Base-by-base conservation (phyloP, 2,329 filamentous ascomycete species). In the Biscogniauxia marginata region DNA sequence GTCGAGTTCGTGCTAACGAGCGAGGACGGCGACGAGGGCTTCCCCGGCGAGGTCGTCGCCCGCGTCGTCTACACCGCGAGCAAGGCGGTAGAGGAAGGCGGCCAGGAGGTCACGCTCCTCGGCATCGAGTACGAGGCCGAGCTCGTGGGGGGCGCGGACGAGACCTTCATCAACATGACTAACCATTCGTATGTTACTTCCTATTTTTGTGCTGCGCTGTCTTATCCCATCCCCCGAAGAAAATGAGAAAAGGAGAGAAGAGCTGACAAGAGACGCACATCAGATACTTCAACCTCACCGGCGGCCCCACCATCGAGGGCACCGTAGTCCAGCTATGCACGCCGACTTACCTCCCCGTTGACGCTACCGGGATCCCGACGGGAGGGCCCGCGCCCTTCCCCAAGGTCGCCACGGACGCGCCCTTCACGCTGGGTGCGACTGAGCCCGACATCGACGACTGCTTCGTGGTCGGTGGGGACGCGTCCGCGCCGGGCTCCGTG, bases 91-190 rank as follows among this genome's bases (percentile, higher is more conserved):
- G 75, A 81, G 11, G 30, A 39, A 4, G 77, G 81, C 4, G 85
- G 84, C 18, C 84, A 82, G 58, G 81, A 87, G 59, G 86, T 87
- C 61, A 85, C 84, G 1, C 84, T 95, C 19, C 75, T 98, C 55
- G 87, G 87, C 55, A 90, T 96, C 50, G 95, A 98, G 73, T 98
- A 96, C 71, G 90, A 96, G 78, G 92, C 89, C 19, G 85, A 91
- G 73, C 80, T 98, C 48, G 81, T 91, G 3, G 87, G 83, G 3
- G 87, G 89, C 50, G 88, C 87, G 11, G 86, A 93, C n/a, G 93
- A 97, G 80, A 98, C 93, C 0, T 87, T 87, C 45, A 84, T 98
- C 71, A 96, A 93, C 75, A 83, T 98, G 76, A 98, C 95, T 50
- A 99, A 98, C 77, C 93, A 99, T 78, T 96, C 91, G 89, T 91